phyloP scores from a whole-genome alignment of 495 filamentous ascomycete species.

The Xylaria acuta region DNA sequence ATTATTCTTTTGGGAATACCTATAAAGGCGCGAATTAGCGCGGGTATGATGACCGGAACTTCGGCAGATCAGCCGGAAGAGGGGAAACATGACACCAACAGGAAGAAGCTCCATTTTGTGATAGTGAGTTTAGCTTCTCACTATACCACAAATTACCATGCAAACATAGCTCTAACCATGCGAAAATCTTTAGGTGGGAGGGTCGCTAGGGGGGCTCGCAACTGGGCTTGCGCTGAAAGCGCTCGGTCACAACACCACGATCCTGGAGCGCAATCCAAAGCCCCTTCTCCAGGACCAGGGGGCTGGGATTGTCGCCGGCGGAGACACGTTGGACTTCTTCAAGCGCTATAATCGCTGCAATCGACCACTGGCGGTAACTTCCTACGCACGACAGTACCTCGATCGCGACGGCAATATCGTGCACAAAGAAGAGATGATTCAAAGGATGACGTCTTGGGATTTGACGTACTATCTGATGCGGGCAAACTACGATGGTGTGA shows the following conservation, averaged over 20 bases:
- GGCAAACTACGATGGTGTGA: slow-evolving; percentile 61
- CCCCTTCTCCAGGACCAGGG: slow-evolving; percentile 61
- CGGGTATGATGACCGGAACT: background rate
- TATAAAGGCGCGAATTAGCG: background rate
- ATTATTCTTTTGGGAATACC: background rate
- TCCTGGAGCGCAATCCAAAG: slow-evolving; percentile 58
- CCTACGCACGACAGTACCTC: slow-evolving; percentile 49
- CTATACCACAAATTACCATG: too few species aligned
- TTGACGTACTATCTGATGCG: slow-evolving; percentile 60
- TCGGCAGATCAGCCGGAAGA: background rate
- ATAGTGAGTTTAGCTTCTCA: slow-evolving; percentile 31
- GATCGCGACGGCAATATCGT: slow-evolving; percentile 50
- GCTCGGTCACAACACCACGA: slow-evolving; percentile 56
- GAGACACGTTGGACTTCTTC: slow-evolving; percentile 44
- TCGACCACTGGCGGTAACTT: slow-evolving; percentile 44
- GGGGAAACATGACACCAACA: background rate
- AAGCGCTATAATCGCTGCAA: slow-evolving; percentile 46
- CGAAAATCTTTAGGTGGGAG: slow-evolving; percentile 46
- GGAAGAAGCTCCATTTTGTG: slow-evolving; percentile 40
- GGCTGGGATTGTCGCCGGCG: slow-evolving; percentile 60
- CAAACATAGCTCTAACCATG: background rate
- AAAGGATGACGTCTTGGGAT: slow-evolving; percentile 63
- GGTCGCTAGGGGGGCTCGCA: slow-evolving; percentile 56
- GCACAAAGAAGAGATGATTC: slow-evolving; percentile 46
- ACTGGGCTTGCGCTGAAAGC: slow-evolving; percentile 56